These are phyloP conservation scores for Exophiala aquamarina DNA, from an alignment of 2,329 filamentous ascomycete species.

Conservation along the genomic window DNA sequence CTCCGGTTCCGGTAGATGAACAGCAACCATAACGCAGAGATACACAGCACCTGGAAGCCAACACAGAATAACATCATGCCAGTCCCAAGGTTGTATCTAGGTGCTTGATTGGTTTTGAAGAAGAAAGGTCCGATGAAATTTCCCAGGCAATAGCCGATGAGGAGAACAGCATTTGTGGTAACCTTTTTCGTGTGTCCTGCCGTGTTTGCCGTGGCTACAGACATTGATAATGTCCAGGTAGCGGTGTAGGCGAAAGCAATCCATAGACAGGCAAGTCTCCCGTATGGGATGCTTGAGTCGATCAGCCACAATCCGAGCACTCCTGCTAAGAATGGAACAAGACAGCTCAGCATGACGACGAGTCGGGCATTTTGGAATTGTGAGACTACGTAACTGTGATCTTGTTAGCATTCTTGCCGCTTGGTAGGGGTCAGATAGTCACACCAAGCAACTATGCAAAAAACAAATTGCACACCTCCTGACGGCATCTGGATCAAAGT, in stretches of 20 bases:
- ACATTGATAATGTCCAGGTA: conserved; percentile 20
- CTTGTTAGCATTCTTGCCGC: too few relatives aligned
- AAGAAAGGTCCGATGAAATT: conserved; percentile 29
- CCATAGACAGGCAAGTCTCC: conserved; percentile 21
- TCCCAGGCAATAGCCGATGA: conserved; percentile 31
- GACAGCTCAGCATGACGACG: conserved; percentile 13
- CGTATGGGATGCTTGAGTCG: conserved; percentile 18
- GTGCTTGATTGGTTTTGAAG: conserved; percentile 19
- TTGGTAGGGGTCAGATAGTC: too few relatives aligned
- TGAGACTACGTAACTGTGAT: too few relatives aligned
- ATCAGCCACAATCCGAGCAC: conserved; percentile 16
- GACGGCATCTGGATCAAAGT: conserved; percentile 1
- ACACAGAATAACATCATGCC: too few relatives aligned
- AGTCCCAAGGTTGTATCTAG: background rate
- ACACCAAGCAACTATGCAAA: too few relatives aligned
- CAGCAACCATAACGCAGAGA: too few relatives aligned
- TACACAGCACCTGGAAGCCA: too few relatives aligned
- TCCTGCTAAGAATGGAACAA: conserved; percentile 14
- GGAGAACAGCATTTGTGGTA: conserved; percentile 33
- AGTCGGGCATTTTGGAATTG: conserved; percentile 4
- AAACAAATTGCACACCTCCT: background rate
- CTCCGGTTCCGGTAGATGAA: too few relatives aligned
- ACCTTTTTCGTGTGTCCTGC: conserved; percentile 36
- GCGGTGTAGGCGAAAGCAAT: conserved; percentile 10
- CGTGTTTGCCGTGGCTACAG: conserved; percentile 30